These are phyloP conservation scores for Musa balbisiana DNA, from an alignment of 202 grass and related monocot species.

Conservation along the genomic window DNA sequence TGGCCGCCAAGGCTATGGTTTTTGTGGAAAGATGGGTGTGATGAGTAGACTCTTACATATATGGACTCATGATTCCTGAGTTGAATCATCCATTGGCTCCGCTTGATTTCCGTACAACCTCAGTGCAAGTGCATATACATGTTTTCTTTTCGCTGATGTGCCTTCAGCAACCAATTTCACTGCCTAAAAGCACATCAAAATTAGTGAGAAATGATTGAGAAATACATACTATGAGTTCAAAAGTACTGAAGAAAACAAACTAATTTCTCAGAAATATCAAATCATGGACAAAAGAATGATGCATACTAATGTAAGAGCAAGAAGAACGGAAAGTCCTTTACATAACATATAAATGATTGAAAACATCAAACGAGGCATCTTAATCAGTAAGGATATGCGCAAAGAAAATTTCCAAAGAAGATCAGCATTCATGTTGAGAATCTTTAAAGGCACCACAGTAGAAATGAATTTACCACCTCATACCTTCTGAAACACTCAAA, in stretches of 20 bases:
- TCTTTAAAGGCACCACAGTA: too few relatives aligned
- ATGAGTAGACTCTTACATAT: neutral
- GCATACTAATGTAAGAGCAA: too few relatives aligned
- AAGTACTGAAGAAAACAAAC: neutral
- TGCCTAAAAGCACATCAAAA: slow-evolving; percentile 38
- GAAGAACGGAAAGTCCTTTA: neutral
- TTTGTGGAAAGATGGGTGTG: neutral
- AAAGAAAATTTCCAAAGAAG: too few relatives aligned
- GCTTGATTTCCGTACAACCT: slow-evolving; percentile 71
- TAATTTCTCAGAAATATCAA: neutral
- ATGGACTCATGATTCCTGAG: slow-evolving; percentile 7
- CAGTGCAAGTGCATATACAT: slow-evolving; percentile 91
- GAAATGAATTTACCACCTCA: too few relatives aligned
- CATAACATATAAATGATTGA: neutral
- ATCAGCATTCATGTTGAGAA: too few relatives aligned
- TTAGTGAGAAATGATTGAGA: slow-evolving; percentile 25
- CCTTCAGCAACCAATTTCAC: slow-evolving; percentile 71
- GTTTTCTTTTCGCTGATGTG: slow-evolving; percentile 88
- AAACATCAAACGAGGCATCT: neutral
- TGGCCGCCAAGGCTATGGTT: neutral
- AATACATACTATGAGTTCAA: slow-evolving; percentile 6
- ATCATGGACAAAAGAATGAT: neutral
- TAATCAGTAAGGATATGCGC: too few relatives aligned
- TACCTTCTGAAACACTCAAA: too few relatives aligned
- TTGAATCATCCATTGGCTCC: slow-evolving; percentile 19